A percentile compares a stretch with the other conserved stretches of the same genome.
Evolutionary conservation across 202 grass and related monocot species (phyloP).

Genomic region (Dendrocalamus latiflorus): DNA sequence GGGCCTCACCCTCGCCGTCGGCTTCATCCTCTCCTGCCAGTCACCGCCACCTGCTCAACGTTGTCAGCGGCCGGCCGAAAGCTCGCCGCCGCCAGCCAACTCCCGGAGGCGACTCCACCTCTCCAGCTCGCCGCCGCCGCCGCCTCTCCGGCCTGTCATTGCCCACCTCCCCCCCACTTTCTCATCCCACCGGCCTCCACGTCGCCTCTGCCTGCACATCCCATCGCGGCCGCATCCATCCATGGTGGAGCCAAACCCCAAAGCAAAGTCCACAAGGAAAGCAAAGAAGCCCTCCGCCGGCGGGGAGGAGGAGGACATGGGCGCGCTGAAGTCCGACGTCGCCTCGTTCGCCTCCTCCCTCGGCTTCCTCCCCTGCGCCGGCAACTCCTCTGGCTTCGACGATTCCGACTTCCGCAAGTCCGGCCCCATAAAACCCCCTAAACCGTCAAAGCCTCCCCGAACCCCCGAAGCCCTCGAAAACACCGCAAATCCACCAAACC

Average conservation of each 20-base stretch:
- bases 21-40: too few relatives aligned
- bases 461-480: conserved; percentile 5
- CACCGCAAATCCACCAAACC: background rate
- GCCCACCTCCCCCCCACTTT: background rate
- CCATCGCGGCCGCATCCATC: background rate
- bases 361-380: conserved; percentile 39
- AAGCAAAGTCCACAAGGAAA: conserved; percentile 21
- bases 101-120: too few relatives aligned
- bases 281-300: conserved; percentile 20
- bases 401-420: conserved; percentile 92
- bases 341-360: conserved; percentile 86
- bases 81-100: too few relatives aligned
- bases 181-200: background rate
- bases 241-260: conserved; percentile 37
- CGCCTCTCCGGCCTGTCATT: background rate
- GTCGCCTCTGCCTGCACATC: background rate
- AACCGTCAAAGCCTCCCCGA: background rate
- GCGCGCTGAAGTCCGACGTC: conserved; percentile 73
- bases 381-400: conserved; percentile 61
- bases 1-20: too few relatives aligned
- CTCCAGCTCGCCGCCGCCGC: background rate
- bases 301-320: conserved; percentile 34
- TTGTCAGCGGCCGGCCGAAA: too few relatives aligned
- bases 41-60: too few relatives aligned
- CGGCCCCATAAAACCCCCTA: conserved; percentile 47